Conservation (phyloP, 2,329 filamentous ascomycete species). For the Malbranchea zuffiana region DNA sequence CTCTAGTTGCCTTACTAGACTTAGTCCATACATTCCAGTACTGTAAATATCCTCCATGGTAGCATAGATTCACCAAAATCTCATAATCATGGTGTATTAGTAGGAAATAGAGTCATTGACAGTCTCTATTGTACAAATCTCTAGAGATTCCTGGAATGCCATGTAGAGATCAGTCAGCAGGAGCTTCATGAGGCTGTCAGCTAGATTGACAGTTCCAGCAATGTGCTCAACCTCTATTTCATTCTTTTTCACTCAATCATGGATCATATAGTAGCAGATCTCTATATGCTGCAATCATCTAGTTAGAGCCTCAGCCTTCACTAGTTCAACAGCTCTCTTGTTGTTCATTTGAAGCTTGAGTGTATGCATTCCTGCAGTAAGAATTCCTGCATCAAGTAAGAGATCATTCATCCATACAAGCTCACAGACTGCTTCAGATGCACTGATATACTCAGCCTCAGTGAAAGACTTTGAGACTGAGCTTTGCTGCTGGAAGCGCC, state of each 20-base stretch:
- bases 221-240: constrained; percentile 2
- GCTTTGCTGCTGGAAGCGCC: not conserved
- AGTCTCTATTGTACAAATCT: too few species aligned
- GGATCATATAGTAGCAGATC: constrained; percentile 1
- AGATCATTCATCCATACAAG: constrained; percentile 4
- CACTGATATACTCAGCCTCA: constrained; percentile 6
- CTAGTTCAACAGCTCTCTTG: constrained; percentile 4
- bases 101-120: too few species aligned
- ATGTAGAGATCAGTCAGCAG: too few species aligned
- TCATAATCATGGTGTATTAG: too few species aligned
- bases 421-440: constrained; percentile 1
- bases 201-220: too few species aligned
- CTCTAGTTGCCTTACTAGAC: too few species aligned
- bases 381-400: not conserved
- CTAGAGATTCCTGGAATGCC: too few species aligned
- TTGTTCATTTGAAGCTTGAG: constrained; percentile 1
- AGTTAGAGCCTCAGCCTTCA: constrained; percentile 4
- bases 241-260: not conserved
- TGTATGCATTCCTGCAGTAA: not conserved
- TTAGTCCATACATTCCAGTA: too few species aligned
- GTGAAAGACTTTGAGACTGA: constrained; percentile 2
- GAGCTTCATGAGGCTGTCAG: too few species aligned
- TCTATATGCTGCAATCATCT: constrained; percentile 1
- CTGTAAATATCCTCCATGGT: too few species aligned
- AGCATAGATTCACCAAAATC: too few species aligned